These are phyloP conservation scores for Rutstroemia sp. DNA, from an alignment of 2,329 filamentous ascomycete genomes.

Conservation along the genomic window DNA sequence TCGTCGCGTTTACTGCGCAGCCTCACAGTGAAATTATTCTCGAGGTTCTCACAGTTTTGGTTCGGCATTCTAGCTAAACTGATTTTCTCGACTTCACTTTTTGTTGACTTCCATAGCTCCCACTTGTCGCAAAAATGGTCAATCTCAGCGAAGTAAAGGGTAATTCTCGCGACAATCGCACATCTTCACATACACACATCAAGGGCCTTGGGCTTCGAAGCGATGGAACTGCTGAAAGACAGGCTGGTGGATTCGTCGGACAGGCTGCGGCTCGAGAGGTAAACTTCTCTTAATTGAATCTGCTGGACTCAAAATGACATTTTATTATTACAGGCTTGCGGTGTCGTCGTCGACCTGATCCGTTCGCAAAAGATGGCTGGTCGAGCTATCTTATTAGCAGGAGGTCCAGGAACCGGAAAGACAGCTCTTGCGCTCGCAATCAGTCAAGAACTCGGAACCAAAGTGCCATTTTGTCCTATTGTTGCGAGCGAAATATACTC, in stretches of 20 bases:
- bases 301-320: conserved; percentile 78
- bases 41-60: conserved; percentile 1
- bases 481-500: conserved; percentile 98
- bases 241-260: conserved; percentile 80
- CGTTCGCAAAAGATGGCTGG: conserved; percentile 97
- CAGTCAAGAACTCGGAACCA: conserved; percentile 93
- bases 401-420: conserved; percentile 94
- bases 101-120: neutral
- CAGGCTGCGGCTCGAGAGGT: conserved; percentile 86
- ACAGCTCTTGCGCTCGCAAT: conserved; percentile 92
- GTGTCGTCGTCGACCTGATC: conserved; percentile 92
- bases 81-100: neutral
- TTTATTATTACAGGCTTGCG: conserved; percentile 69
- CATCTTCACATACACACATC: conserved; percentile 96
- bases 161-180: conserved; percentile 91
- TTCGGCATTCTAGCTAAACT: neutral
- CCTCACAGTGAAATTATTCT: conserved; percentile 10
- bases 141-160: conserved; percentile 92
- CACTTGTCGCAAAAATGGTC: conserved; percentile 51
- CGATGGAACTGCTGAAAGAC: conserved; percentile 78
- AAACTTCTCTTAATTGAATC: conserved; percentile 22
- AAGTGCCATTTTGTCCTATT: conserved; percentile 97
- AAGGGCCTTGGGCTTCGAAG: conserved; percentile 81
- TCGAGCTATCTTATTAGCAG: conserved; percentile 84
- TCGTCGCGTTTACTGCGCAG: conserved; percentile 8